phyloP scores from a whole-genome alignment of 192 early-diverging fungal species.

The Podila clonocystis region DNA sequence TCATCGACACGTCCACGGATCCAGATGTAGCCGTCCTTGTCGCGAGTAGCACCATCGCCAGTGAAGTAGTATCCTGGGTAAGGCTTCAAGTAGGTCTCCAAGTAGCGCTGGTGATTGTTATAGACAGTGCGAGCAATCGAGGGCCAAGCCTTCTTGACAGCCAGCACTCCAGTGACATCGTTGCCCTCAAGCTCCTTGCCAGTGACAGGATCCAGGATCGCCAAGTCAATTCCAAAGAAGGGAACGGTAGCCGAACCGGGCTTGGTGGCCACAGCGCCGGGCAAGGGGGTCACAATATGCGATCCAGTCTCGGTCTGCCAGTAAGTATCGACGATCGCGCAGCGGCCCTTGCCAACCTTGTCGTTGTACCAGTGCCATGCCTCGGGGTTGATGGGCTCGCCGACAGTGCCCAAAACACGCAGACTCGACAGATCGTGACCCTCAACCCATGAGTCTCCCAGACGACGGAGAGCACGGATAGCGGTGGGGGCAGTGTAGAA shows the following conservation, averaged over 20 bases:
- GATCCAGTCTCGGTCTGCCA: slow-evolving; percentile 94
- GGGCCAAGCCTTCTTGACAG: slow-evolving; percentile 88
- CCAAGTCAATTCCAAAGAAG: slow-evolving; percentile 95
- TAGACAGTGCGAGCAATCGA: slow-evolving; percentile 93
- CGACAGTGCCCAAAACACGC: slow-evolving; percentile 93
- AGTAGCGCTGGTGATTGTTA: slow-evolving; percentile 89
- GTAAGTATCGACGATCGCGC: slow-evolving; percentile 98
- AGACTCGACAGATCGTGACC: slow-evolving; percentile 84
- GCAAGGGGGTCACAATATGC: slow-evolving; percentile 91
- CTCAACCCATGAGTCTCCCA: slow-evolving; percentile 82
- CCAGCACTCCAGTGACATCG: slow-evolving; percentile 91
- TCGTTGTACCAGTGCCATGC: slow-evolving; percentile 98
- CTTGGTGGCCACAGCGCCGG: slow-evolving; percentile 90
- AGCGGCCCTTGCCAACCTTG: slow-evolving; percentile 84
- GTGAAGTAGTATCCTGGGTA: slow-evolving; percentile 96
- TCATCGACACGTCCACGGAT: slow-evolving; percentile 88
- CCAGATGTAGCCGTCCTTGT: slow-evolving; percentile 97
- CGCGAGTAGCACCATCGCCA: slow-evolving; percentile 92
- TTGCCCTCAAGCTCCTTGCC: slow-evolving; percentile 88
- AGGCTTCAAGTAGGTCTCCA: slow-evolving; percentile 92
- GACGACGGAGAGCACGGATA: slow-evolving; percentile 92
- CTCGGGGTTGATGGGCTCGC: slow-evolving; percentile 98
- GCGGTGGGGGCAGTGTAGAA: slow-evolving; percentile 99
- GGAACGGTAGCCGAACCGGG: slow-evolving; percentile 96
- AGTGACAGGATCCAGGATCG: slow-evolving; percentile 84